Conservation (phyloP, 345 rosid genomes). For the Moricandia arvensis region DNA sequence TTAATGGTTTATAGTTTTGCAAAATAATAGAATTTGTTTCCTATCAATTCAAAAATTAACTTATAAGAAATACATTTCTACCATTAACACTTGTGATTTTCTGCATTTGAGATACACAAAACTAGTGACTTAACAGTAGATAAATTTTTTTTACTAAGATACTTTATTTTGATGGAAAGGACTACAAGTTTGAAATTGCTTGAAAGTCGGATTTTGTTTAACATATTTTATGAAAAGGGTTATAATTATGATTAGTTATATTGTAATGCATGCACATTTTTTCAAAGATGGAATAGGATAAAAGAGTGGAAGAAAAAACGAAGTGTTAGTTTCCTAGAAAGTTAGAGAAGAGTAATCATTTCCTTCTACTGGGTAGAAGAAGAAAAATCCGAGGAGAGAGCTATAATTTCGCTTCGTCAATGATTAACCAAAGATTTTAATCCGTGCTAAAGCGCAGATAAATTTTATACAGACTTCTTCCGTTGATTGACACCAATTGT, state of each 20-base stretch:
- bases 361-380: slow-evolving; percentile 29
- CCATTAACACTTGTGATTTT: slow-evolving; percentile 1
- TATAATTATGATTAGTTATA: too few relatives aligned
- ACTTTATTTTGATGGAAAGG: background rate
- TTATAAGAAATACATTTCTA: background rate
- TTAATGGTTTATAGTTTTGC: background rate
- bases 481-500: slow-evolving; percentile 20
- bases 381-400: slow-evolving; percentile 22
- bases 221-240: background rate
- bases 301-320: slow-evolving; percentile 25
- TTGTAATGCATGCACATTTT: background rate
- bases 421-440: too few relatives aligned
- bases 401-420: slow-evolving; percentile 16
- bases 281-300: slow-evolving; percentile 13
- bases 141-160: too few relatives aligned
- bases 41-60: background rate
- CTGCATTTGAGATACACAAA: background rate
- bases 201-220: background rate
- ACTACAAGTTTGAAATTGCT: background rate
- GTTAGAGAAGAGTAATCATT: slow-evolving; percentile 37
- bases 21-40: background rate
- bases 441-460: too few relatives aligned
- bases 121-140: background rate
- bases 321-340: slow-evolving; percentile 39
- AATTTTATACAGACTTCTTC: too few relatives aligned